Base-by-base conservation (phyloP, 1,139 yeast genomes). In the Saccharomycopsis phalli region DNA sequence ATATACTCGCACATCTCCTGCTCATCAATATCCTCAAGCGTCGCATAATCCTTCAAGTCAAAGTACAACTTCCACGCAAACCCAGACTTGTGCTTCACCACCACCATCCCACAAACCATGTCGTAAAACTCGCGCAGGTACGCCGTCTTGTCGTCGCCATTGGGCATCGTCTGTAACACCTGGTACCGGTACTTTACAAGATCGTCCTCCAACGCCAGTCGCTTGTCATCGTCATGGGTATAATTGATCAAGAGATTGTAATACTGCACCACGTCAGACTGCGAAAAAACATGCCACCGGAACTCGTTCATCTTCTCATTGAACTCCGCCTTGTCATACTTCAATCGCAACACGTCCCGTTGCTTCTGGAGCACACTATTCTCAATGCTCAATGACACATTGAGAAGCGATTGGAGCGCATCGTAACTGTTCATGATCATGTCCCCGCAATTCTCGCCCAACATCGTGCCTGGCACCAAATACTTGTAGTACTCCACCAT, bases 61-160 rank as follows among this genome's bases (percentile, higher is more conserved):
- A 87, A 74, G 51, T 75, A 76, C 11, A 81, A 55, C 37, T 71
- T 67, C 94, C 95, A 91, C 1, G 91, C 86, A 31, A 72, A 62
- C 22, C 71, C 62, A 20, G 78, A 75, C 1, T 69, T 67, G 13
- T 78, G 72, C 31, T 73, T 70, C 11, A 91, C 74, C 21, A 80
- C 60, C 3, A 87, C 75, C 78, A 88, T 74, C 30, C 81, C 94
- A 17, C 75, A 80, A 1, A 77, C 74, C 68, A 76, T 67, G 10
- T 71, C 74, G 38, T 63, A 62, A 3, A 86, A 62, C 2, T 50
- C 50, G n/a, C 61, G 60, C 38, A 69, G 56, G 3, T 44, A 45
- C 14, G 61, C 60, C 45, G 77, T 75, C 0, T 68, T 64, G 0
- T 47, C 41, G 0, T 42, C 34, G 16, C 29, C 19, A 2, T 34